These are phyloP conservation scores for Termitomyces sp. DNA, from an alignment of 768 basidiomycete genomes.

Conservation along the genomic window DNA sequence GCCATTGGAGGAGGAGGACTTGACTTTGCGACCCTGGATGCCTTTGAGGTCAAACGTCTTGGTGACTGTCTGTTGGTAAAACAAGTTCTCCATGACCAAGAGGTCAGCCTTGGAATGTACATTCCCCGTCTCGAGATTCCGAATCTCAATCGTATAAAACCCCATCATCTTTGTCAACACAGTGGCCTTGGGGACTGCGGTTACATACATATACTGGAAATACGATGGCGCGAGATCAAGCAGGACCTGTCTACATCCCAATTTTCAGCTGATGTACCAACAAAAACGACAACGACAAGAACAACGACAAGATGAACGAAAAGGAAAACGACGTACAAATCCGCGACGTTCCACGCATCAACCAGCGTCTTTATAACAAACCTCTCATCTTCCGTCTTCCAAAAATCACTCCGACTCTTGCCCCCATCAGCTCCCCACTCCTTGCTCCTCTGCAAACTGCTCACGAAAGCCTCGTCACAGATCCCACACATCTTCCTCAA, in stretches of 20 bases:
- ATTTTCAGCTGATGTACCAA: neutral
- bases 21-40: conserved; percentile 73
- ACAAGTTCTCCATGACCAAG: conserved; percentile 83
- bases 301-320: neutral
- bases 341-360: conserved; percentile 83
- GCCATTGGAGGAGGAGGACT: conserved; percentile 28
- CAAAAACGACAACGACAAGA: neutral
- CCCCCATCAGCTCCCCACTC: conserved; percentile 78
- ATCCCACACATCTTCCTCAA: conserved; percentile 65
- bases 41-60: conserved; percentile 84
- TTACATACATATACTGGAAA: conserved; percentile 72
- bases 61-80: conserved; percentile 60
- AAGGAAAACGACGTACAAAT: conserved; percentile 49
- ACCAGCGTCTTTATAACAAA: conserved; percentile 85
- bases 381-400: conserved; percentile 74
- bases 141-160: conserved; percentile 75
- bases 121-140: conserved; percentile 63
- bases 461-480: conserved; percentile 54
- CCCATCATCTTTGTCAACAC: conserved; percentile 77
- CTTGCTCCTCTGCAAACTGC: conserved; percentile 53
- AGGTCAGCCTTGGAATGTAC: conserved; percentile 69
- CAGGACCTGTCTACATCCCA: conserved; percentile 59
- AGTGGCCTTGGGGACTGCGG: conserved; percentile 53
- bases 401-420: conserved; percentile 77
- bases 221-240: conserved; percentile 75